Percentiles rank a stretch among this genome's conserved stretches.
Conservation (phyloP, 306 rosid genomes). For the Cucurbita argyrosperma region DNA sequence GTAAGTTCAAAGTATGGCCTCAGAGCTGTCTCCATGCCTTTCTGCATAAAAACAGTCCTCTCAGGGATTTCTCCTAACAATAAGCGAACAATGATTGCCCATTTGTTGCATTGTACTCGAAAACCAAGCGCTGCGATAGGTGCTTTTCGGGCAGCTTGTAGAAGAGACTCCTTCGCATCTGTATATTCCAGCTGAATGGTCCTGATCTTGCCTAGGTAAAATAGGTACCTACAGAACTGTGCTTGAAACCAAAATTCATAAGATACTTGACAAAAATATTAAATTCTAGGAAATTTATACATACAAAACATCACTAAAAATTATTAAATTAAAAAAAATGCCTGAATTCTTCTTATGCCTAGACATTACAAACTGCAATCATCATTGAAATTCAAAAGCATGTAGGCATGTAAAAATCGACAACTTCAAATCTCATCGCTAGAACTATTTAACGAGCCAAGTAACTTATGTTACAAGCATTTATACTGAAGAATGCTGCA, state of each 20-base stretch:
- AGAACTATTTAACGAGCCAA: neutral
- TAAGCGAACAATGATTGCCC: constrained; percentile 93
- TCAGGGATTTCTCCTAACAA: constrained; percentile 96
- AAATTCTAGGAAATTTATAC: neutral
- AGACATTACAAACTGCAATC: neutral
- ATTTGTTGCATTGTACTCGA: constrained; percentile 94
- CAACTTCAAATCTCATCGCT: too few species aligned
- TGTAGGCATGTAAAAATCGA: neutral
- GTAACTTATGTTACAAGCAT: neutral
- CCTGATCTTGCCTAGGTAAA: constrained; percentile 90
- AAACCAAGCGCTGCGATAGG: constrained; percentile 94
- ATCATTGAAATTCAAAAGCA: neutral
- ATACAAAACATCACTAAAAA: too few species aligned
- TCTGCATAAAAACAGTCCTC: constrained; percentile 97
- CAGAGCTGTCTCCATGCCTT: constrained; percentile 80
- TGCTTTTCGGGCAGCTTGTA: constrained; percentile 96
- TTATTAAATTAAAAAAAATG: neutral
- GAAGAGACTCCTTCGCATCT: constrained; percentile 94
- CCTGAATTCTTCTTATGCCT: neutral
- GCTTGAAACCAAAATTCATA: constrained; percentile 3
- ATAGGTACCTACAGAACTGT: constrained; percentile 92
- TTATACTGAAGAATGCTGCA: neutral
- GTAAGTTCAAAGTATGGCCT: constrained; percentile 97
- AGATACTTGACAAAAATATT: neutral
- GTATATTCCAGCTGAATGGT: constrained; percentile 96